Evolutionary conservation across 768 basidiomycete genomes (phyloP).

Genomic region (Suillus subalutaceus): DNA sequence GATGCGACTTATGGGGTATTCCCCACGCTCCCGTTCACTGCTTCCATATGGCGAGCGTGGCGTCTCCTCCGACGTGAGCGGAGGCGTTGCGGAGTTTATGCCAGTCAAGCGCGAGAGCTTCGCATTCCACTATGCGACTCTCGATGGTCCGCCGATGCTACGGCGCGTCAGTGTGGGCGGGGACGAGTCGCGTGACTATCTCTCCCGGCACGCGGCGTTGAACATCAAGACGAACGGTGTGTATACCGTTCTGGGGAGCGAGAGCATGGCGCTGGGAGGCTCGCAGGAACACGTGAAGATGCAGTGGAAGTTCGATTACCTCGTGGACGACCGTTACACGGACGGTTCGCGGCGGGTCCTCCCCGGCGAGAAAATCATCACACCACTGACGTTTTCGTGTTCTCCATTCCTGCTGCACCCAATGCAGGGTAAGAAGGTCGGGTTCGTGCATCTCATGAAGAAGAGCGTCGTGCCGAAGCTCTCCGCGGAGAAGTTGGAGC

Average conservation of each 20-base stretch:
- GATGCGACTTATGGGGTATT: conserved; percentile 62
- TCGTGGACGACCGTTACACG: conserved; percentile 62
- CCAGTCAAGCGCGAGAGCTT: conserved; percentile 61
- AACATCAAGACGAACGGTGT: conserved; percentile 71
- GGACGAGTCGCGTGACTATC: conserved; percentile 72
- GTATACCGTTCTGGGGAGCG: conserved; percentile 72
- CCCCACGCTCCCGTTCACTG: conserved; percentile 34
- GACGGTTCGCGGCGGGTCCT: conserved; percentile 46
- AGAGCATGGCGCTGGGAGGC: conserved; percentile 38
- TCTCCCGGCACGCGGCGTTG: conserved; percentile 75
- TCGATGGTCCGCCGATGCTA: conserved; percentile 70
- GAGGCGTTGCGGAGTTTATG: conserved; percentile 65
- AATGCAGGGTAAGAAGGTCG: conserved; percentile 65
- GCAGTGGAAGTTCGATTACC: conserved; percentile 80
- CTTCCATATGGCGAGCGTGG: conserved; percentile 30
- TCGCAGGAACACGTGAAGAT: conserved; percentile 43
- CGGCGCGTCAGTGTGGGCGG: conserved; percentile 67
- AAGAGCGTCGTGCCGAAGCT: conserved; percentile 73
- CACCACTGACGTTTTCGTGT: conserved; percentile 76
- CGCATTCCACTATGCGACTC: conserved; percentile 70
- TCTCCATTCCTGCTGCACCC: conserved; percentile 65
- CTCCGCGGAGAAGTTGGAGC: conserved; percentile 60
- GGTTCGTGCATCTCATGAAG: conserved; percentile 69
- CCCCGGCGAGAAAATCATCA: conserved; percentile 73
- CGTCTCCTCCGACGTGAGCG: conserved; percentile 35